Evolutionary conservation across 2,329 filamentous ascomycete species (phyloP), one percentile per base, ranked within the genome.

Genomic region (Orbilia ellipsospora): DNA sequence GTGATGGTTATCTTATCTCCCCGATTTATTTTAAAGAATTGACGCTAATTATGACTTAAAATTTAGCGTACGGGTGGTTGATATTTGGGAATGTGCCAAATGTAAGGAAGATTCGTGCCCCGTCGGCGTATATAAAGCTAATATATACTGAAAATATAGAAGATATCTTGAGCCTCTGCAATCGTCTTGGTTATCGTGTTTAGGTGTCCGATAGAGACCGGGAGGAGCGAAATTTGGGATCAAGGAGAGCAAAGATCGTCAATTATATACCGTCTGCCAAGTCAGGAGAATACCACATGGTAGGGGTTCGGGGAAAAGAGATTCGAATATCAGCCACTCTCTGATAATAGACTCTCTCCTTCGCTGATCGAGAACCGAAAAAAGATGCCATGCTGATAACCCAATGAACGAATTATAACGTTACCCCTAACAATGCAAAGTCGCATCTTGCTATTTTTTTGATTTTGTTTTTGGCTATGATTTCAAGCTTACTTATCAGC

Each of bases 381-480:
- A 20, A 40, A 63, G 16, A 15, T 42, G 23, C 31, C 31, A 54
- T 36, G 6, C 31, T 6, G 31, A 10, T 36, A 36, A n/a, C n/a
- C n/a, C 40, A 57, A 2, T 31, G 42, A 64, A 52, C 13, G 44
- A 52, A 18, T 20, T 63, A 42, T 36, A 65, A 64, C n/a, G 57
- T 63, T 54, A 63, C 45, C 64, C 13, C 44, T 26, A 28, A n/a
- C 18, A 45, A 54, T 45, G n/a, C 23, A 31, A 57, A 57, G 57
- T 67, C 57, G 63, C 63, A 68, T 74, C 52, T 36, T 74, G 63
- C 70, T 74, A 74, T 74, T 74, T 74, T 74, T 74, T 50, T 36
- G 51, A 45, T 15, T 60, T 61, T 60, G 16, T 31, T 55, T 44
- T 44, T 57, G 51, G 57, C 23, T 36, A 36, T 36, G 31, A 36